Base-by-base conservation (phyloP, 257 asterid species). In the Ilex aquifolium region DNA sequence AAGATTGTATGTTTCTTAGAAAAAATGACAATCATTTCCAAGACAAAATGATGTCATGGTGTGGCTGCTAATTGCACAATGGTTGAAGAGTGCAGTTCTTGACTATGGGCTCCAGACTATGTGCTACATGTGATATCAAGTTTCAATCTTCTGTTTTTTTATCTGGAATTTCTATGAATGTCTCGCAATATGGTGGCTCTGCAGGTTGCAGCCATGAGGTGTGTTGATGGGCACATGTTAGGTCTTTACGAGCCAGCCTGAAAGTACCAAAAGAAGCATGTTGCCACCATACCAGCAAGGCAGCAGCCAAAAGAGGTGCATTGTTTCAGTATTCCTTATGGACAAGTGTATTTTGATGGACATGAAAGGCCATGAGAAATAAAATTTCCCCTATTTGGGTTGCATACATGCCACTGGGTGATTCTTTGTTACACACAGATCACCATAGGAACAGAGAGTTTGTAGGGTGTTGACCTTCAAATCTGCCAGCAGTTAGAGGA, bases 141-240 rank as follows among this genome's bases (percentile, higher is more conserved):
- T 32, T 21, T 4, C 13, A 1, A 27, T 10, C 5, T 5, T 52
- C 14, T 10, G 15, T 32, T 59, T 6, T 21, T 21, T 32, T 2
- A 49, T 61, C 31, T 57, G 12, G 21, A 31, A 29, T 32, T 44
- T 62, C 21, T 16, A 48, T 32, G 21, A 44, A 68, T 2, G 49
- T 64, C 63, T 31, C 16, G 16, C 63, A 44, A 13, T 36, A 32
- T 40, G 27, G 4, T 57, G 70, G 57, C 57, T 68, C 59, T 59
- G 66, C 77, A 88, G 96, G 95, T 87, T 58, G 99, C 95, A 10
- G 85, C 97, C 2, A 50, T 89, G 86, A 78, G 82, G 81, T 89
- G 88, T 74, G 66, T 68, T 29, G 96, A 87, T 75, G 99, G 96
- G 31, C 97, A 92, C 42, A 81, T 82, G 53, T 61, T 92, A 57